Evolutionary conservation across 805 yeast genomes (phyloP), one percentile per base, ranked within the genome.

Genomic region (Saturnispora zaruensis): DNA sequence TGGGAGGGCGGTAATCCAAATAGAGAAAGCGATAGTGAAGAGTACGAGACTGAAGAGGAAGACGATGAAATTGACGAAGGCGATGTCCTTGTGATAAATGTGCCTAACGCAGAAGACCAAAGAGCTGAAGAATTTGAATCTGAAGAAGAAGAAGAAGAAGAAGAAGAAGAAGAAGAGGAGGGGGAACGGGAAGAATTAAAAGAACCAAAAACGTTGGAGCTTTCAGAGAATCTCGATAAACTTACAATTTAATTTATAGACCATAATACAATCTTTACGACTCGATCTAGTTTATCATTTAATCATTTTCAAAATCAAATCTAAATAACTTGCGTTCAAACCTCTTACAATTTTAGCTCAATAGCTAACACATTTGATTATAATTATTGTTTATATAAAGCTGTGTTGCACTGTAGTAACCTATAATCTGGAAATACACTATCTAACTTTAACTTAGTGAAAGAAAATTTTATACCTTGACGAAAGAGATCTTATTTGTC

Each of bases 1-100:
- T 87, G 95, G 95, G 69, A 76, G 66, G 75, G 79, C 69, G 95
- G 95, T 0, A 86, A 85, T 58, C 82, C 84, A 3, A 87, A 87
- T 56, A 77, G 83, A 46, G 61, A 55, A 14, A 51, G 48, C 11
- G 59, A 55, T 34, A 56, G 55, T 5, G 63, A 51, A 6, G 66
- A 62, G 3, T 64, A 55, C 1, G 59, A 53, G 13, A 64, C 58
- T 13, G 53, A 45, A 11, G 50, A 49, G 1, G 63, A 55, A 18
- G 46, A 51, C 21, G 58, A 53, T 13, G 58, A 50, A 8, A 11
- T 36, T 25, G 53, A 46, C 28, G 51, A 37, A 8, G 26, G 51
- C 30, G 52, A 52, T 36, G 32, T 53, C 14, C 24, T 53, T 4
- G 43, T 53, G 4, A 53, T 53, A n/a, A 50, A 47, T 42, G 46